A percentile compares a stretch with the other conserved stretches of the same genome.
These are phyloP conservation scores for Allodekkera sacchari DNA, from an alignment of 805 yeast species.

Conservation along the genomic window DNA sequence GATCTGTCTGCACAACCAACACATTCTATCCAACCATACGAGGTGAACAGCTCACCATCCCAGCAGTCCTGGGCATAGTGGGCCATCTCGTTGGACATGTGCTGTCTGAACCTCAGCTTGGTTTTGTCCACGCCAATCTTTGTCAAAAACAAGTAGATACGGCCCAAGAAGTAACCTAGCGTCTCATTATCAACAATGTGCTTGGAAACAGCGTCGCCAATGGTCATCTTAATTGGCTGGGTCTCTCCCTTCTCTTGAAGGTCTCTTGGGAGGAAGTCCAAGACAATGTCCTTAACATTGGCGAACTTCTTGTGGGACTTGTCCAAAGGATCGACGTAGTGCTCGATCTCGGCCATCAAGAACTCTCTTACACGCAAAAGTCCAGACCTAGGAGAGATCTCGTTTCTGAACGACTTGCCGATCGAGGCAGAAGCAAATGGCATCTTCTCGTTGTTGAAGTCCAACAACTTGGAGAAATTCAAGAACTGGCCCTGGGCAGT, in stretches of 20 bases:
- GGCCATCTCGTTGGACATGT: slow-evolving; percentile 98
- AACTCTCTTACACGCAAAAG: slow-evolving; percentile 96
- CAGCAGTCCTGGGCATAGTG: slow-evolving; percentile 99
- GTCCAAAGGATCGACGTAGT: slow-evolving; percentile 88
- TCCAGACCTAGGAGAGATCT: slow-evolving; percentile 97
- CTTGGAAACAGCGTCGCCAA: slow-evolving; percentile 84
- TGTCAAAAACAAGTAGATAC: slow-evolving; percentile 76
- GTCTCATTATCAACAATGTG: slow-evolving; percentile 96
- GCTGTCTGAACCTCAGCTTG: slow-evolving; percentile 94
- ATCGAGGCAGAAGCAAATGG: slow-evolving; percentile 99
- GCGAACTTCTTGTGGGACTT: slow-evolving; percentile 76
- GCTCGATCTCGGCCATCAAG: slow-evolving; percentile 99
- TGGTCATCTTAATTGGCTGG: slow-evolving; percentile 49
- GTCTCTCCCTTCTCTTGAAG: slow-evolving; percentile 85
- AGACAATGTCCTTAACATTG: slow-evolving; percentile 63
- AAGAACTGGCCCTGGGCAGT: slow-evolving; percentile 99
- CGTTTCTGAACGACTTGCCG: slow-evolving; percentile 98
- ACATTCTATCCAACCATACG: slow-evolving; percentile 99
- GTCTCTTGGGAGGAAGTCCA: slow-evolving; percentile 76
- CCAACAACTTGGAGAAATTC: slow-evolving; percentile 88
- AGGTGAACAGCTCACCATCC: slow-evolving; percentile 96
- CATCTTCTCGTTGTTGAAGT: slow-evolving; percentile 91
- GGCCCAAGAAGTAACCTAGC: slow-evolving; percentile 90
- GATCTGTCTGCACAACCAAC: slow-evolving; percentile 99
- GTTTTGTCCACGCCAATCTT: slow-evolving; percentile 85